These are phyloP conservation scores for Mortierella sp. DNA, from an alignment of 371 early-diverging fungal genomes.

Conservation along the genomic window DNA sequence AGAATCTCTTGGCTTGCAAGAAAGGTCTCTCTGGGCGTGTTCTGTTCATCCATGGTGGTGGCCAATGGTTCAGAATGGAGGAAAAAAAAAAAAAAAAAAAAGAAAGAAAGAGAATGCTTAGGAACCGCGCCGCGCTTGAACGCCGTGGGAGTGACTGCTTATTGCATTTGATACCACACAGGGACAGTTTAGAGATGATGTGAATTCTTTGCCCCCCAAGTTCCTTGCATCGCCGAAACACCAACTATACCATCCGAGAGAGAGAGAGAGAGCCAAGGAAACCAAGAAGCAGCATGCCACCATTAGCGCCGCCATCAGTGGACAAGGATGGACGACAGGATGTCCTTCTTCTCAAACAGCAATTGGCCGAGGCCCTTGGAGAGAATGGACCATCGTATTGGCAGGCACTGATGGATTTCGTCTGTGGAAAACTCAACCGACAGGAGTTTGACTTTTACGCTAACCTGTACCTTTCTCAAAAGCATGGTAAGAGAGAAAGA, in stretches of 20 bases:
- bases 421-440: conserved; percentile 78
- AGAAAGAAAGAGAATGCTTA: too few species aligned
- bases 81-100: too few species aligned
- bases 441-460: conserved; percentile 86
- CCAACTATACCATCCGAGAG: too few species aligned
- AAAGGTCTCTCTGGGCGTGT: conserved; percentile 34
- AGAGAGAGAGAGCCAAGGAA: too few species aligned
- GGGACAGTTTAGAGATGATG: too few species aligned
- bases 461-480: conserved; percentile 70
- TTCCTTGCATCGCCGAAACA: too few species aligned
- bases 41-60: conserved; percentile 13
- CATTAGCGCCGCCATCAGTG: conserved; percentile 20
- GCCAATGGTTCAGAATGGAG: too few species aligned
- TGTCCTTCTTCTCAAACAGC: conserved; percentile 77
- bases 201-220: too few species aligned
- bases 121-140: too few species aligned
- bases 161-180: too few species aligned
- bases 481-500: conserved; percentile 59
- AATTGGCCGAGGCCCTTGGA: conserved; percentile 81
- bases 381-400: conserved; percentile 84
- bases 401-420: conserved; percentile 81
- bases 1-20: conserved; percentile 42
- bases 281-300: neutral
- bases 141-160: too few species aligned
- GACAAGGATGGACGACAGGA: conserved; percentile 72